Conservation (phyloP, 176 grass and related monocot species). For the Areca catechu region DNA sequence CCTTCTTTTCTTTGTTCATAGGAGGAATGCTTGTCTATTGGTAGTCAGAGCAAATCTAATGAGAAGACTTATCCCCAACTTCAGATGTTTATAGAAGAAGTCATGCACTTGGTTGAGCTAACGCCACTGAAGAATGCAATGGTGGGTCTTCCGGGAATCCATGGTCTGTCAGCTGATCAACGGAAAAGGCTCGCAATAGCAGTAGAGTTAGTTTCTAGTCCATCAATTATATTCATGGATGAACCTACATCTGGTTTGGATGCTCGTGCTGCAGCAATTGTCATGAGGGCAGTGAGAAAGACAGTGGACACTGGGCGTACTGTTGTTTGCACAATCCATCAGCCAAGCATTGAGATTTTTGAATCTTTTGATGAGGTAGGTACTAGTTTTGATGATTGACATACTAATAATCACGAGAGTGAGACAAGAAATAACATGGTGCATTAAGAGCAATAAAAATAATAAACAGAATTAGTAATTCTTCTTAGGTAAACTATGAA, state of each 20-base stretch:
- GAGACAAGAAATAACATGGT: no score
- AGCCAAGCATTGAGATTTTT: constrained; percentile 88
- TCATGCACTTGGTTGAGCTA: constrained; percentile 84
- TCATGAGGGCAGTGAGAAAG: constrained; percentile 87
- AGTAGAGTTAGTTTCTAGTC: constrained; percentile 81
- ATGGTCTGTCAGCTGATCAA: constrained; percentile 75
- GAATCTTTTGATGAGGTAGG: constrained; percentile 96
- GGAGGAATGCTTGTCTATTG: not conserved
- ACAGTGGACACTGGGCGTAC: constrained; percentile 91
- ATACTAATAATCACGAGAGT: not conserved
- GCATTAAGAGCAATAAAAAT: no score
- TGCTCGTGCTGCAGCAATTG: constrained; percentile 87
- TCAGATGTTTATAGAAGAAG: constrained; percentile 87
- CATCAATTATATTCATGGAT: constrained; percentile 95
- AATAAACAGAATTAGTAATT: no score
- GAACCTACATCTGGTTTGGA: constrained; percentile 82
- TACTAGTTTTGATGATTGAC: not conserved
- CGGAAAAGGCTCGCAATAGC: constrained; percentile 85
- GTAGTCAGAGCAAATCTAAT: not conserved
- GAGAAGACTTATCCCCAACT: not conserved
- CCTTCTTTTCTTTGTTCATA: not conserved
- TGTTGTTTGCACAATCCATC: constrained; percentile 93
- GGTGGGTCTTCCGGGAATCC: constrained; percentile 54
- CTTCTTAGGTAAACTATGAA: no score
- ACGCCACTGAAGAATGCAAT: constrained; percentile 61